Conservation (phyloP, 306 rosid species). For the Citrullus amarus region DNA sequence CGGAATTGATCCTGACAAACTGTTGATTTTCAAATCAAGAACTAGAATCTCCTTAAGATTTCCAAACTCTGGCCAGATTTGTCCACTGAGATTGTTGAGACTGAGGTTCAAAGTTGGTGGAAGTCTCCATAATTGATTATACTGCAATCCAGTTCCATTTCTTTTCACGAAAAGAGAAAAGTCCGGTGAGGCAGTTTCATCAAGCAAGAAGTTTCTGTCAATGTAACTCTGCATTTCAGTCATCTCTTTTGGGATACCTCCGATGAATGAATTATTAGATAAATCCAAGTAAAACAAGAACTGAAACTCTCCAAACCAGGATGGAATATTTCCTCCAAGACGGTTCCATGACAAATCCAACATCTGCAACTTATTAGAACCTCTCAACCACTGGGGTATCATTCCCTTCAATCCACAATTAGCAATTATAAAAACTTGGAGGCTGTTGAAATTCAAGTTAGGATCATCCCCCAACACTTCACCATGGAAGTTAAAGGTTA, state of each 20-base stretch:
- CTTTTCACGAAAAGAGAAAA: not conserved
- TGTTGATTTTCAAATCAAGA: conserved; percentile 3
- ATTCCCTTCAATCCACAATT: conserved; percentile 27
- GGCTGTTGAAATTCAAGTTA: conserved; percentile 15
- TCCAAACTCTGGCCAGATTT: conserved; percentile 22
- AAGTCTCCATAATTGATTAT: conserved; percentile 7
- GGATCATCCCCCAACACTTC: conserved; percentile 22
- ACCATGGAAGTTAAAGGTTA: conserved; percentile 15
- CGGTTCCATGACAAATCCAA: conserved; percentile 36
- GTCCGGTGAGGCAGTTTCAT: not conserved
- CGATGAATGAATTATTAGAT: conserved; percentile 33
- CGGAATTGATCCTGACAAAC: conserved; percentile 12
- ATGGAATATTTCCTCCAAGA: conserved; percentile 21
- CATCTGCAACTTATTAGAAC: conserved; percentile 24
- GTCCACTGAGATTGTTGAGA: conserved; percentile 9
- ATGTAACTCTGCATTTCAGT: not conserved
- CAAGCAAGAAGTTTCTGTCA: not conserved
- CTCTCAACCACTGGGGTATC: conserved; percentile 35
- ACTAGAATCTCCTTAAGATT: conserved; percentile 15
- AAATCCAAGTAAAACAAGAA: conserved; percentile 17
- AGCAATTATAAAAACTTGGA: conserved; percentile 18
- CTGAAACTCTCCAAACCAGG: conserved; percentile 23
- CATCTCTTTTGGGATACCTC: conserved; percentile 14
- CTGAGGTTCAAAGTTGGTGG: conserved; percentile 9
- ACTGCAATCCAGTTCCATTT: not conserved